A percentile compares a stretch with the other conserved stretches of the same genome.
Evolutionary conservation across 805 yeast genomes (phyloP).

Genomic region (Scheffersomyces stipitis): DNA sequence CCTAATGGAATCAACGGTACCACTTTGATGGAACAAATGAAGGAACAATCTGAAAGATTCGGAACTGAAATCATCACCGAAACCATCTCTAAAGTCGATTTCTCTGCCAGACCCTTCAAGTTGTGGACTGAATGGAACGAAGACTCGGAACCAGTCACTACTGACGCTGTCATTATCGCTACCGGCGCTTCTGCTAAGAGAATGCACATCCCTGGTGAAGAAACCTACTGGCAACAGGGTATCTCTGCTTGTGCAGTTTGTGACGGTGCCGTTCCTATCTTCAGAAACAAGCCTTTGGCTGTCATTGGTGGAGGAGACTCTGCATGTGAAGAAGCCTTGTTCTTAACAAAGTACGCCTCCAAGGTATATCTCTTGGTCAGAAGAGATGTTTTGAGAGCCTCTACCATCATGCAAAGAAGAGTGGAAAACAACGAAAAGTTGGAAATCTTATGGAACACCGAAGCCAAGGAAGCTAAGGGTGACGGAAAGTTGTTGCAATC

Average conservation of each 20-base stretch:
- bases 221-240: slow-evolving; percentile 98
- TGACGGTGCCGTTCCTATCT: slow-evolving; percentile 99
- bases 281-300: slow-evolving; percentile 96
- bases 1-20: slow-evolving; percentile 89
- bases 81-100: slow-evolving; percentile 89
- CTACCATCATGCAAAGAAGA: slow-evolving; percentile 95
- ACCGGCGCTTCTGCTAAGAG: slow-evolving; percentile 99
- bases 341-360: slow-evolving; percentile 95
- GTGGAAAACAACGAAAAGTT: slow-evolving; percentile 80
- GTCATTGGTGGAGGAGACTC: slow-evolving; percentile 99
- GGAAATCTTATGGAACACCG: slow-evolving; percentile 86
- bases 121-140: slow-evolving; percentile 96
- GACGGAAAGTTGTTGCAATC: slow-evolving; percentile 78
- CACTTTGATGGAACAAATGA: slow-evolving; percentile 91
- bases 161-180: slow-evolving; percentile 90
- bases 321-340: slow-evolving; percentile 98
- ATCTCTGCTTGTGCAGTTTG: slow-evolving; percentile 99
- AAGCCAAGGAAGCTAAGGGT: slow-evolving; percentile 86
- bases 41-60: slow-evolving; percentile 78
- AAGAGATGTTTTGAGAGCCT: slow-evolving; percentile 92
- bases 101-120: slow-evolving; percentile 87
- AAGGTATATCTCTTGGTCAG: slow-evolving; percentile 93
- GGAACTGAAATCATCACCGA: slow-evolving; percentile 96
- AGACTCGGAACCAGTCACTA: slow-evolving; percentile 85
- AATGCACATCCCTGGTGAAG: slow-evolving; percentile 93